Percentiles rank a stretch among this genome's conserved stretches.
These are phyloP conservation scores for Lactarius hengduanensis DNA, from an alignment of 768 basidiomycete species.

Conservation along the genomic window DNA sequence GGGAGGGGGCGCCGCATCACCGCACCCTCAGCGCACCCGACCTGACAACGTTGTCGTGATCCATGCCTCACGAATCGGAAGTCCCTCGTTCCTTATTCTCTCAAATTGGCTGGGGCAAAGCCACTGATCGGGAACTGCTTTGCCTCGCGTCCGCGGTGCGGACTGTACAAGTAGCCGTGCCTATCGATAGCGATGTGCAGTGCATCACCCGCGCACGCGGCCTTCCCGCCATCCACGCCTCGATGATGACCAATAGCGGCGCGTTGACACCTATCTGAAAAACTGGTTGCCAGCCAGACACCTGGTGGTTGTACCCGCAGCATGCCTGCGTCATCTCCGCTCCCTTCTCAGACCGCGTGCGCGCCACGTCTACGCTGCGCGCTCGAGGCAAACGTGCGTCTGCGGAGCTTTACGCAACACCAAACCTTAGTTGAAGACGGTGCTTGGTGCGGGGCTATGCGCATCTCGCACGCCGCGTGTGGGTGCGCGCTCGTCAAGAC, in stretches of 20 bases:
- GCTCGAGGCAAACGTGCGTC: constrained; percentile 19
- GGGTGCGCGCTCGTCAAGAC: constrained; percentile 10
- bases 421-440: not conserved
- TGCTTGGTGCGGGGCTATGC: constrained; percentile 4
- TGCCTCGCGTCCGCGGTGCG: constrained; percentile 27
- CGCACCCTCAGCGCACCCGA: constrained; percentile 27
- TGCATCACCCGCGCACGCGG: constrained; percentile 22
- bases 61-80: constrained; percentile 17
- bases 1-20: constrained; percentile 23
- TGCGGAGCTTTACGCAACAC: constrained; percentile 1
- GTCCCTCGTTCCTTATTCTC: constrained; percentile 23
- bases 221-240: constrained; percentile 23
- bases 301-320: constrained; percentile 25
- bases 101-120: constrained; percentile 6
- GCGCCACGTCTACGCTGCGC: constrained; percentile 20
- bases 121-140: constrained; percentile 26
- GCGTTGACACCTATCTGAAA: constrained; percentile 12
- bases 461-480: not conserved
- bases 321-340: constrained; percentile 28
- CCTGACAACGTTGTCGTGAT: constrained; percentile 22
- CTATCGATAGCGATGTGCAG: constrained; percentile 26
- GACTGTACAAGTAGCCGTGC: constrained; percentile 24
- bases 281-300: constrained; percentile 16
- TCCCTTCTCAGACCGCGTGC: constrained; percentile 15
- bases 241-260: constrained; percentile 21